Conservation (phyloP, 2,329 filamentous ascomycete genomes). For the Coniochaeta ligniaria region DNA sequence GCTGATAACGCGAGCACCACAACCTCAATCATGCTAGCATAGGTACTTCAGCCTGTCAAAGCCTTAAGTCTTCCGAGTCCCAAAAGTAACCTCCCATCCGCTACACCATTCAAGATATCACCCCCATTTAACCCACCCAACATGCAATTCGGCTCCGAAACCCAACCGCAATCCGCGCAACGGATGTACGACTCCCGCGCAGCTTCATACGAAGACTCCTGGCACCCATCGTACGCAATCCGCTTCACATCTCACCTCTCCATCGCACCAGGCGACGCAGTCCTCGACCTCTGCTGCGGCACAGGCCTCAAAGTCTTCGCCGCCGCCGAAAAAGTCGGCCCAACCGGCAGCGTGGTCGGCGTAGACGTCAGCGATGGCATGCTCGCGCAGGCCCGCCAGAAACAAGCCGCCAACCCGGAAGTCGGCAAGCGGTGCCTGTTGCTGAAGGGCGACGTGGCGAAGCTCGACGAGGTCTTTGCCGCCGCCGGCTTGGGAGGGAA, state of each 20-base stretch:
- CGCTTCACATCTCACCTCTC: not conserved
- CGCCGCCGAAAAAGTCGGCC: not conserved
- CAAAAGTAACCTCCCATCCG: too few relatives aligned
- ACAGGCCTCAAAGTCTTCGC: constrained; percentile 10
- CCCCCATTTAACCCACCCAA: not conserved
- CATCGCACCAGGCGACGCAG: not conserved
- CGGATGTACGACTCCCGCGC: not conserved
- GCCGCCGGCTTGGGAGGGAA: constrained; percentile 6
- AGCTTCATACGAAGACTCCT: not conserved
- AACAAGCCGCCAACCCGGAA: constrained; percentile 10
- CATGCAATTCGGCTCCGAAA: not conserved
- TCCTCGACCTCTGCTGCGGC: constrained; percentile 11
- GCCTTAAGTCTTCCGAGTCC: too few relatives aligned
- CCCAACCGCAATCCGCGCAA: not conserved
- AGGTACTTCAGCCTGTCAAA: too few relatives aligned
- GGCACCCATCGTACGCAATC: not conserved
- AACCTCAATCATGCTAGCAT: too few relatives aligned
- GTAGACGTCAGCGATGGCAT: not conserved
- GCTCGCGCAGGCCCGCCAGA: not conserved
- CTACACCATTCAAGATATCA: too few relatives aligned
- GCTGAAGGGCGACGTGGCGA: constrained; percentile 18
- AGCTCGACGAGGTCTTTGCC: constrained; percentile 12
- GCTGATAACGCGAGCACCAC: not conserved
- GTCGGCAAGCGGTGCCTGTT: constrained; percentile 14
- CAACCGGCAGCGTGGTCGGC: not conserved